Evolutionary conservation across 2,329 filamentous ascomycete genomes (phyloP), one percentile per base, ranked within the genome.

Genomic region (Biscogniauxia marginata): DNA sequence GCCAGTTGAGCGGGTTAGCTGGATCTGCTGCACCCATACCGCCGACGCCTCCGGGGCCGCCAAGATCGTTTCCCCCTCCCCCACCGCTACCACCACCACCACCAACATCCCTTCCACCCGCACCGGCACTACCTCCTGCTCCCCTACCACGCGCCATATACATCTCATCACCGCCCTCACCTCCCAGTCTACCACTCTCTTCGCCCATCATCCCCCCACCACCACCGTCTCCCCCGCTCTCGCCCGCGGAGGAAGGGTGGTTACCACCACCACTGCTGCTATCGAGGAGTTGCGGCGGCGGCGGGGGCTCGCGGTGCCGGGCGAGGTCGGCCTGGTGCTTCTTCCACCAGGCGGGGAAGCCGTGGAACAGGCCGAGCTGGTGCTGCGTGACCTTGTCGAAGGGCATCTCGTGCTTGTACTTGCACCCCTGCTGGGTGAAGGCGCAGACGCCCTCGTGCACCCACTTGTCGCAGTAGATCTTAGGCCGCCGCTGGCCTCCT

Each of bases 351-450:
- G 72, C 68, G 0, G 84, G 84, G n/a, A 83, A 73, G 0, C 84
- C 84, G 58, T 86, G 81, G 62, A 84, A 85, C 1, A 96, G 81
- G 0, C 93, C 93, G 2, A 96, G 79, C 6, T 81, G 78, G 46
- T 83, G 75, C 64, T 96, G 84, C 1, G 85, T 89, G 0, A 78
- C 75, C 50, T 79, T 78, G 61, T 92, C 85, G 22, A 76, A 73
- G 0, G 93, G 93, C 89, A 96, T 96, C 70, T 95, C 90, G 71
- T 96, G 93, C 75, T 92, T 93, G 78, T 86, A 96, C 62, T 87
- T 85, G 76, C 93, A 96, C 0, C 93, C 92, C 67, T 93, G 87
- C 70, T 96, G 90, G 3, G 83, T 86, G 71, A 91, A 97, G 59
- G 89, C 89, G 70, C 93, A 97, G 46, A 90, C 85, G 19, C 91